Evolutionary conservation across 2,329 filamentous ascomycete species (phyloP).

Genomic region (Diaporthe batatas): DNA sequence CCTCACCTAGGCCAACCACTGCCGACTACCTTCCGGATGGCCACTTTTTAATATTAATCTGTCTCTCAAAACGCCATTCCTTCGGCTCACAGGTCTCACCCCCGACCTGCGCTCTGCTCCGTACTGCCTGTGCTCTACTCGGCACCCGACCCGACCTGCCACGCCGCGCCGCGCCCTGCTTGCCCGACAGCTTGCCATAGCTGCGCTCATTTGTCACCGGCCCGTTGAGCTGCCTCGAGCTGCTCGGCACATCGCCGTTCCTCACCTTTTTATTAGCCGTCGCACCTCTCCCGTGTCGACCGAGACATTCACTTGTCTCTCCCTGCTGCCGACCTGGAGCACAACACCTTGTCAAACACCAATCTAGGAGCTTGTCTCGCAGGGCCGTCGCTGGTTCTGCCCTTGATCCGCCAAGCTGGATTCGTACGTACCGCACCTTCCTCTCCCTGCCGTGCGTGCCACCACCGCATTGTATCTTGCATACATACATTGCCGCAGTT

Average conservation of each 20-base stretch:
- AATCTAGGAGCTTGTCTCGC: constrained; percentile 25
- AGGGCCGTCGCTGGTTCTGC: constrained; percentile 41
- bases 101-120: background rate
- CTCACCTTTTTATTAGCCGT: constrained; percentile 2
- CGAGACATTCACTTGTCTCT: constrained; percentile 38
- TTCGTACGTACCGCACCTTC: constrained; percentile 40
- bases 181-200: constrained; percentile 10
- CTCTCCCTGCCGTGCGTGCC: constrained; percentile 14
- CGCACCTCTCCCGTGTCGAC: constrained; percentile 13
- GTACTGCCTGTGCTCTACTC: constrained; percentile 10
- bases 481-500: constrained; percentile 3
- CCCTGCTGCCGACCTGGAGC: constrained; percentile 26
- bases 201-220: background rate
- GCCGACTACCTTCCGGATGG: constrained; percentile 31
- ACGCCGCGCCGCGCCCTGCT: constrained; percentile 19
- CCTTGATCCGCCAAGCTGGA: constrained; percentile 40
- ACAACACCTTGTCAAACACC: constrained; percentile 24
- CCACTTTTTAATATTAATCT: constrained; percentile 42
- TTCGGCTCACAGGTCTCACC: constrained; percentile 33
- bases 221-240: constrained; percentile 9
- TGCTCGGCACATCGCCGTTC: constrained; percentile 15
- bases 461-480: background rate
- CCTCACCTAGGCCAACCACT: constrained; percentile 18
- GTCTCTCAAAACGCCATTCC: constrained; percentile 38
- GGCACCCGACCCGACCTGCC: constrained; percentile 14